Evolutionary conservation across 164 flowering plant species (phyloP), one percentile per base, ranked within the genome.

Genomic region (Akebia trifoliata): DNA sequence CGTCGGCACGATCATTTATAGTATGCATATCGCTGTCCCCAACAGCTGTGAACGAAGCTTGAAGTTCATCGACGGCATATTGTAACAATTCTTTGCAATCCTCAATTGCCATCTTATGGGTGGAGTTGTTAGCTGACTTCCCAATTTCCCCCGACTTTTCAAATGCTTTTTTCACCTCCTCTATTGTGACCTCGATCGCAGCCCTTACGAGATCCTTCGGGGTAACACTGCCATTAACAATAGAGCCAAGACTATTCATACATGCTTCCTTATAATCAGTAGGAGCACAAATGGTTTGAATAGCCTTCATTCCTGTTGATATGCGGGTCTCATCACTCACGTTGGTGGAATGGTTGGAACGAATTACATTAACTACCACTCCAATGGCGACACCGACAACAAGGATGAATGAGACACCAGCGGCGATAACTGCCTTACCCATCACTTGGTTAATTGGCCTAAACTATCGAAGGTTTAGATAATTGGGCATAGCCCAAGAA

Each of bases 261-360:
- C 94, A 84, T 2, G 77, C 48, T 28, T 78, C 46, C 52, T 68
- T 70, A 65, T 74, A 74, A 14, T 74, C 76, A 0, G 82, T 78
- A 4, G 76, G 61, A 15, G 61, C 63, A 58, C 86, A 84, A 25
- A 78, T 57, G 38, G 73, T 34, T 28, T 67, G 35, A 32, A 82
- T 58, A 11, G 85, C 75, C 37, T 71, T 76, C 51, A 49, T 25
- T 1, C 75, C 63, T 4, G 82, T 15, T 2, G 61, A 30, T 26
- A 26, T 30, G 50, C 15, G 21, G 39, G 20, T 4, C 24, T 18
- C 29, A 31, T 2, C 28, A 10, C 39, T 11, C 15, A 0, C 28
- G 24, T 10, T 8, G 17, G 32, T 36, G 12, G 25, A 8, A 7
- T 17, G 21, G 8, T 26, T 35, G 17, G 8, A 15, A 18, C 54